Evolutionary conservation across 2,329 filamentous ascomycete genomes (phyloP).

Genomic region (Beauveria sp.): DNA sequence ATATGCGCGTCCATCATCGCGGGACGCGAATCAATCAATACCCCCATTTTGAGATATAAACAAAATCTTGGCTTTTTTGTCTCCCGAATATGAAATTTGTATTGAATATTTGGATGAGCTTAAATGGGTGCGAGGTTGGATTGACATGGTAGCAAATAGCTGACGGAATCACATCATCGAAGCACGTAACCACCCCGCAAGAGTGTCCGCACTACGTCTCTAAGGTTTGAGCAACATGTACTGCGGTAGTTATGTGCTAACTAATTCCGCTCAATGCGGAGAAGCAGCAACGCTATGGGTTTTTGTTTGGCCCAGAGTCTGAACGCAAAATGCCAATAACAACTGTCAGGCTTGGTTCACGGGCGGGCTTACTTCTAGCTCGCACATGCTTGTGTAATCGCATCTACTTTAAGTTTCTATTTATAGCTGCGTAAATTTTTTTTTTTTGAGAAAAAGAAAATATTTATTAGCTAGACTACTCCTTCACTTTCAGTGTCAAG

Average conservation of each 20-base stretch:
- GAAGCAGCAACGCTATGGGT: too few species aligned
- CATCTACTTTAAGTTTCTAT: too few species aligned
- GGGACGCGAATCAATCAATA: neutral
- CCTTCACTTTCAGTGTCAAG: too few species aligned
- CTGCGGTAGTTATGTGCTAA: neutral
- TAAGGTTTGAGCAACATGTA: neutral
- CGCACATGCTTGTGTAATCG: too few species aligned
- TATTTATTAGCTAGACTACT: too few species aligned
- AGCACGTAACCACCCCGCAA: conserved; percentile 9
- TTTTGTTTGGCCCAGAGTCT: too few species aligned
- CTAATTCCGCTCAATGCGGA: too few species aligned
- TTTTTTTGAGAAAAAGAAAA: too few species aligned
- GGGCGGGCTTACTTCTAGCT: too few species aligned
- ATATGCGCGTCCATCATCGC: neutral
- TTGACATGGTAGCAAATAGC: neutral
- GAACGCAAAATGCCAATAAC: too few species aligned
- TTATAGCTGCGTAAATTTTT: too few species aligned
- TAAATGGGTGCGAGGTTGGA: neutral
- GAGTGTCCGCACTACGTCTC: neutral
- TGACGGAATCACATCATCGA: conserved; percentile 1
- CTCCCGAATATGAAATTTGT: neutral
- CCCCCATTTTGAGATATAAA: neutral
- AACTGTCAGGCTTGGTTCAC: too few species aligned
- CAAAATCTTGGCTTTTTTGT: neutral
- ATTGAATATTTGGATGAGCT: neutral